Evolutionary conservation across 1,284 basidiomycete species (phyloP), one percentile per base, ranked within the genome.

Genomic region (Golubevia sp.): DNA sequence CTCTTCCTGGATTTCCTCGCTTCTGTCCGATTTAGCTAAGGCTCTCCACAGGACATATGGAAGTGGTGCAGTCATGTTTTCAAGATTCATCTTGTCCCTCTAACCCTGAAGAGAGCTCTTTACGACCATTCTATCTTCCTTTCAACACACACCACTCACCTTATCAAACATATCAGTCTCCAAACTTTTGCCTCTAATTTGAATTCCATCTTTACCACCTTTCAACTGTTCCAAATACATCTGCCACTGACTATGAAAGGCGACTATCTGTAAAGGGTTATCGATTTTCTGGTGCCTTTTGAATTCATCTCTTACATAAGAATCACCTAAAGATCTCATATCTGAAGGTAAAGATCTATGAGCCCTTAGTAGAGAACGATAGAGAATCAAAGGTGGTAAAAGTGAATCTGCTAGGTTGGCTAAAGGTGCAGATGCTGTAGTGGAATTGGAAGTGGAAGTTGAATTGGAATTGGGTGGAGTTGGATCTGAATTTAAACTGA

Each of bases 301-400:
- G 55, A 83, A 83, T 57, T 83, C 80, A 57, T 79, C 78, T 60
- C 77, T 78, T 60, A 83, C 67, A 61, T 83, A 83, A 55, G 73
- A 71, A 61, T 83, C 80, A 54, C 80, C 80, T 15, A 83, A 65
- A 2, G 71, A 67, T 11, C 79, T 73, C 80, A 82, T 80, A 58
- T 83, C 79, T 8, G 72, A 61, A 15, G 68, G 61, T 8, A 79
- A 72, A 2, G 59, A 53, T 2, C 76, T 63, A 53, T 83, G 80
- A 0, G 72, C 77, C 2, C 79, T 73, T 6, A 82, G 64, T 18
- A 83, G 63, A 8, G 74, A 63, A 2, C 80, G 65, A 57, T 79
- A 80, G 6, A 83, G 68, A 50, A 68, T 74, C 23, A 79, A 56
- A 3, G 79, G 79, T 1, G 77, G 77, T 1, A 82, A 63, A 25